Conservation (phyloP, 257 asterid species). For the Echium plantagineum region DNA sequence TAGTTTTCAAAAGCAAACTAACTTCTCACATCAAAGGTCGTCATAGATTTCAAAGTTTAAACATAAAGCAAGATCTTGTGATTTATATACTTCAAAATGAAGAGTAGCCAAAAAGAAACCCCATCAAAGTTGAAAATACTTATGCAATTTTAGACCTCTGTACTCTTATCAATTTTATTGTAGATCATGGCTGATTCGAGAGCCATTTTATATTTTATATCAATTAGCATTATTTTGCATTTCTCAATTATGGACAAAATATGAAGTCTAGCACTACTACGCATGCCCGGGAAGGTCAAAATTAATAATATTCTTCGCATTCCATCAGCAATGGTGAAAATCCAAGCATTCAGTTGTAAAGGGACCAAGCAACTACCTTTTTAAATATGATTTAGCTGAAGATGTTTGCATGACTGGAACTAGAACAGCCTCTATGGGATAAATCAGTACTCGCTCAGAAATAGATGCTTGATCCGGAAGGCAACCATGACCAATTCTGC, state of each 20-base stretch:
- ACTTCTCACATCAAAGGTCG: background rate
- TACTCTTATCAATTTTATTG: background rate
- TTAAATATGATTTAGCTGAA: constrained; percentile 74
- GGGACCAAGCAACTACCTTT: constrained; percentile 41
- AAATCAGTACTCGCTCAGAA: constrained; percentile 51
- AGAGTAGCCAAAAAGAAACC: background rate
- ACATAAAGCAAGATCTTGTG: background rate
- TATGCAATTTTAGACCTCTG: background rate
- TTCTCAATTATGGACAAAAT: background rate
- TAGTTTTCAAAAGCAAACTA: too few species aligned
- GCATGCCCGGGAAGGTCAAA: background rate
- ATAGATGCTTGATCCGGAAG: constrained; percentile 33
- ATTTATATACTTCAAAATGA: background rate
- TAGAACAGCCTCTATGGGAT: constrained; percentile 88
- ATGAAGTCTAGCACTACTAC: background rate
- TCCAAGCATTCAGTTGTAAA: background rate
- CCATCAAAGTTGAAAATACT: background rate
- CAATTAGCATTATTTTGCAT: background rate
- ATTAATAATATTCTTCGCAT: background rate
- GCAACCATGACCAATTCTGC: constrained; percentile 38
- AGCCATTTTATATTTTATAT: too few species aligned
- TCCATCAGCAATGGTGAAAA: background rate
- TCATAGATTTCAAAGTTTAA: background rate
- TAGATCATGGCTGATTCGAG: background rate
- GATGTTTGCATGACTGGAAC: constrained; percentile 92